Percentiles rank a stretch among this genome's conserved stretches.
phyloP scores from a whole-genome alignment of 345 rosid species.

The Eutrema heterophyllum region DNA sequence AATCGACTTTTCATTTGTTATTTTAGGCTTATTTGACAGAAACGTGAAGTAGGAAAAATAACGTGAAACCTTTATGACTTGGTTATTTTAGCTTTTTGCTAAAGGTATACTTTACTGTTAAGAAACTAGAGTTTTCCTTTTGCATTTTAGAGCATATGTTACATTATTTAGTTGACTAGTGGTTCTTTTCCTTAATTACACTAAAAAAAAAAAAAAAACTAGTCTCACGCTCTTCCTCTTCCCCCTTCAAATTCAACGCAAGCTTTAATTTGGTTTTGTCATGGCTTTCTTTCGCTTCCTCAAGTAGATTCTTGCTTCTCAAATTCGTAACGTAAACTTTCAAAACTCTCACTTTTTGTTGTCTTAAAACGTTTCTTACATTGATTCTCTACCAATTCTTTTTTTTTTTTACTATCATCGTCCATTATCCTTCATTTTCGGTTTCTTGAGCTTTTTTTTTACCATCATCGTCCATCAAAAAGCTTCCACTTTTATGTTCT shows the following conservation, averaged over 20 bases:
- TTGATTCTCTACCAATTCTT: no score
- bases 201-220: no score
- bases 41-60: constrained; percentile 1
- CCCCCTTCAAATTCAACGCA: background rate
- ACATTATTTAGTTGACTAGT: no score
- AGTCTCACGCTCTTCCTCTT: constrained; percentile 2
- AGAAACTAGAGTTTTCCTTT: background rate
- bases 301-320: constrained; percentile 5
- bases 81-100: background rate
- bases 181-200: background rate
- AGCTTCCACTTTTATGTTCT: background rate
- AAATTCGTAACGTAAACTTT: constrained; percentile 5
- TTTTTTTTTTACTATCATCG: background rate
- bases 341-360: background rate
- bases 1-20: background rate
- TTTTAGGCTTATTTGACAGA: background rate
- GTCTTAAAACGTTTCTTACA: background rate
- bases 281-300: background rate
- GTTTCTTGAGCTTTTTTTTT: background rate
- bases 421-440: background rate
- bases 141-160: background rate
- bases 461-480: background rate
- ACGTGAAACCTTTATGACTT: background rate
- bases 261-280: background rate
- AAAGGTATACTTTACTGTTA: no score